Percentiles rank a stretch among this genome's conserved stretches.
Conservation (phyloP, 495 filamentous ascomycete genomes). For the Tuber calosporum region DNA sequence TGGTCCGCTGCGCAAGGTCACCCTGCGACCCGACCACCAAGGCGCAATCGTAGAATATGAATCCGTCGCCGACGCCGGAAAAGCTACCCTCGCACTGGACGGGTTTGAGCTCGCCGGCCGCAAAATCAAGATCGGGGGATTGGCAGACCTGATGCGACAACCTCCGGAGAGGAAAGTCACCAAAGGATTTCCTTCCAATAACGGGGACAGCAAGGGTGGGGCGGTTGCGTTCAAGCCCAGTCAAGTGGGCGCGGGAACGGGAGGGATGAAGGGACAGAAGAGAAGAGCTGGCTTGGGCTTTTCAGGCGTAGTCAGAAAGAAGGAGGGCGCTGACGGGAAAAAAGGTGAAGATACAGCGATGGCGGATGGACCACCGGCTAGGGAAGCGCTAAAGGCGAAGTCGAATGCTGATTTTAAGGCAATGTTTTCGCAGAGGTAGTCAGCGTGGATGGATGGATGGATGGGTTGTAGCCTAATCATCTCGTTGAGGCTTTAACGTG, state of each 20-base stretch:
- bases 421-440: slow-evolving; percentile 52
- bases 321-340: slow-evolving; percentile 52
- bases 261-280: slow-evolving; percentile 38
- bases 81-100: slow-evolving; percentile 66
- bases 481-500: neutral
- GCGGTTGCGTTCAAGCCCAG: slow-evolving; percentile 45
- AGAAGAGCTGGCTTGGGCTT: slow-evolving; percentile 47
- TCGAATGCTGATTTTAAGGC: slow-evolving; percentile 84
- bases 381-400: slow-evolving; percentile 49
- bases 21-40: slow-evolving; percentile 66
- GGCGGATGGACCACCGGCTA: slow-evolving; percentile 24
- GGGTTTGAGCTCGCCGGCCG: slow-evolving; percentile 61
- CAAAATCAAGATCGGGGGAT: slow-evolving; percentile 60
- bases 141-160: slow-evolving; percentile 59
- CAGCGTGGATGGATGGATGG: neutral
- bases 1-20: slow-evolving; percentile 57
- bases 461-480: neutral
- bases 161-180: slow-evolving; percentile 51
- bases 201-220: slow-evolving; percentile 47
- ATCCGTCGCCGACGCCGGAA: slow-evolving; percentile 62
- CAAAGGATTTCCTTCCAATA: slow-evolving; percentile 45
- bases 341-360: slow-evolving; percentile 30
- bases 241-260: slow-evolving; percentile 13
- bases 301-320: slow-evolving; percentile 46
- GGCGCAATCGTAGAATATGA: slow-evolving; percentile 83